These are phyloP conservation scores for Fusarium neocosmosporiellum DNA, from an alignment of 2,329 filamentous ascomycete species.

Conservation along the genomic window DNA sequence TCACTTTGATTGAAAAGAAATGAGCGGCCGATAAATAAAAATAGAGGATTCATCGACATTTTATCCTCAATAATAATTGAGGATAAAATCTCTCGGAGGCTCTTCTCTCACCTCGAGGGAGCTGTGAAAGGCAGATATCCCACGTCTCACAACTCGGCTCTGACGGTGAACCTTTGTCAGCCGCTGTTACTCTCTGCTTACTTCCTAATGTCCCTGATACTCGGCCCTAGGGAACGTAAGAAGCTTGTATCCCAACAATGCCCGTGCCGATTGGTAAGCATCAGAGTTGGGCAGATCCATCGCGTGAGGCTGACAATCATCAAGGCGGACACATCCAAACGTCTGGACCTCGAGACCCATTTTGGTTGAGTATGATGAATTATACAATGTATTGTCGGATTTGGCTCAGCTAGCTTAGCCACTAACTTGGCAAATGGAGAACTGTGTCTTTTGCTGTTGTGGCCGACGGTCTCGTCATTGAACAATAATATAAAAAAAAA, in stretches of 20 bases:
- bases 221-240: background rate
- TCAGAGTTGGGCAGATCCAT: background rate
- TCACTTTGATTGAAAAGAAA: too few species aligned
- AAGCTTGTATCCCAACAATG: background rate
- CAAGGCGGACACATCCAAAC: background rate
- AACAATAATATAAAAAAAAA: too few species aligned
- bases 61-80: too few species aligned
- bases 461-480: too few species aligned
- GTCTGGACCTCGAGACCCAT: background rate
- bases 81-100: too few species aligned
- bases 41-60: too few species aligned
- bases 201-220: background rate
- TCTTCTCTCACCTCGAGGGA: background rate
- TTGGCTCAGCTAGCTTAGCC: background rate
- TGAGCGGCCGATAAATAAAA: too few species aligned
- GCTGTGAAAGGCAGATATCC: background rate
- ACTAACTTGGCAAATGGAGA: background rate
- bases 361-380: background rate
- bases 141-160: background rate
- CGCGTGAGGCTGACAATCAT: background rate
- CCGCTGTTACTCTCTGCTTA: background rate
- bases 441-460: too few species aligned
- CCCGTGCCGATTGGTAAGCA: background rate
- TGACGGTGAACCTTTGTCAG: background rate
- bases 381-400: background rate